Percentiles rank a stretch among this genome's conserved stretches.
Evolutionary conservation across 805 yeast species (phyloP).

Genomic region (Lipomyces anomalus): DNA sequence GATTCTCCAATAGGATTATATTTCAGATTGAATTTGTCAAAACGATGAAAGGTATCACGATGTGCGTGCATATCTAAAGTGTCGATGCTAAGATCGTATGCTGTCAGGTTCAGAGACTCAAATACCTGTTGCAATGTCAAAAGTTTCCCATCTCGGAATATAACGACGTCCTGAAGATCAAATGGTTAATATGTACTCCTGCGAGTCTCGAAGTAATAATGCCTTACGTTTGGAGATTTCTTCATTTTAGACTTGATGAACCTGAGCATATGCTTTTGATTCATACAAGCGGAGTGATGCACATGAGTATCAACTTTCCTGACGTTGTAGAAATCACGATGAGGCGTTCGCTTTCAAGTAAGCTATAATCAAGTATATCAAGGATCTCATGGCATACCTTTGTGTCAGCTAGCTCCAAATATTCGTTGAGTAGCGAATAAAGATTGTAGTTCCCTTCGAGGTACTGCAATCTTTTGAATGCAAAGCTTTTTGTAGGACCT

Average conservation of each 20-base stretch:
- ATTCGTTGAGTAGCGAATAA: slow-evolving; percentile 81
- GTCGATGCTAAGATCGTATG: slow-evolving; percentile 92
- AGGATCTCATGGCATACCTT: slow-evolving; percentile 40
- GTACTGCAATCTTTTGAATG: slow-evolving; percentile 87
- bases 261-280: slow-evolving; percentile 90
- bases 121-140: slow-evolving; percentile 86
- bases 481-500: slow-evolving; percentile 96
- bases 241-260: slow-evolving; percentile 92
- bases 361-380: background rate
- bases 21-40: slow-evolving; percentile 93
- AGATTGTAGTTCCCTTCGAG: slow-evolving; percentile 95
- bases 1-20: slow-evolving; percentile 99
- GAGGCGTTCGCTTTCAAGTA: slow-evolving; percentile 73
- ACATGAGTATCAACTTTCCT: slow-evolving; percentile 98
- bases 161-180: slow-evolving; percentile 70
- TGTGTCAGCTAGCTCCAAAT: slow-evolving; percentile 83
- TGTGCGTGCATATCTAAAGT: slow-evolving; percentile 99
- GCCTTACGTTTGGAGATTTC: slow-evolving; percentile 56
- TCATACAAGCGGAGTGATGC: slow-evolving; percentile 99
- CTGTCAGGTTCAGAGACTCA: slow-evolving; percentile 81
- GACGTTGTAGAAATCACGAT: slow-evolving; percentile 93
- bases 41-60: slow-evolving; percentile 94
- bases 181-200: no score
- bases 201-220: background rate
- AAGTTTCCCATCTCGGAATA: slow-evolving; percentile 84